Evolutionary conservation across 1,284 basidiomycete genomes (phyloP).

Genomic region (Rhodotorula sp.): DNA sequence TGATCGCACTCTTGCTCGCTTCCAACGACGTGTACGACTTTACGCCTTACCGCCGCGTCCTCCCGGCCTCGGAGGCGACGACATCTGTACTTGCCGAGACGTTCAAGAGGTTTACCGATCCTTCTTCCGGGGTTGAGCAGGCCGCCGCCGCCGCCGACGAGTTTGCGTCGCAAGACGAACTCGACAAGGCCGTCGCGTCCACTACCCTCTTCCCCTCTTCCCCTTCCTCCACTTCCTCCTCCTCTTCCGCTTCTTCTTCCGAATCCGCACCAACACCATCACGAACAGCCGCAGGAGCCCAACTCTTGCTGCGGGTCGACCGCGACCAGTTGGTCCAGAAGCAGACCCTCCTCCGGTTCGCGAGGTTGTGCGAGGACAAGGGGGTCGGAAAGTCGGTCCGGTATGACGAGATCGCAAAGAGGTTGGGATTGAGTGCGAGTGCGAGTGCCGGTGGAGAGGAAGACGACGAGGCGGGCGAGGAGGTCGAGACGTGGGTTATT

Average conservation of each 20-base stretch:
- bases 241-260: not conserved
- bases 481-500: constrained; percentile 89
- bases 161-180: not conserved
- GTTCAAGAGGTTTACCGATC: not conserved
- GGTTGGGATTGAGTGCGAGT: constrained; percentile 58
- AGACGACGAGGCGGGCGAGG: constrained; percentile 57
- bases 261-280: not conserved
- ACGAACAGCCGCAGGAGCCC: constrained; percentile 28
- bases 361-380: constrained; percentile 72
- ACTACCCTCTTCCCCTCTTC: constrained; percentile 64
- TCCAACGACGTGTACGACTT: constrained; percentile 74
- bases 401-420: constrained; percentile 69
- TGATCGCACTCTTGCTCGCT: constrained; percentile 61
- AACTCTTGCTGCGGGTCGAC: constrained; percentile 20
- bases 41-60: constrained; percentile 63
- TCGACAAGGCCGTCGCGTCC: constrained; percentile 54
- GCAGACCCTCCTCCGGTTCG: constrained; percentile 75
- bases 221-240: constrained; percentile 33
- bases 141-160: no score
- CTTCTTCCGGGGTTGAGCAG: not conserved
- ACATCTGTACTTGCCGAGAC: constrained; percentile 50
- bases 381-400: constrained; percentile 67
- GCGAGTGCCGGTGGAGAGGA: constrained; percentile 47
- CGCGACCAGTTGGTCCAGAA: constrained; percentile 63
- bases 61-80: not conserved